These are phyloP conservation scores for Dujonia santamariae DNA, from an alignment of 1,139 yeast species.

Conservation along the genomic window DNA sequence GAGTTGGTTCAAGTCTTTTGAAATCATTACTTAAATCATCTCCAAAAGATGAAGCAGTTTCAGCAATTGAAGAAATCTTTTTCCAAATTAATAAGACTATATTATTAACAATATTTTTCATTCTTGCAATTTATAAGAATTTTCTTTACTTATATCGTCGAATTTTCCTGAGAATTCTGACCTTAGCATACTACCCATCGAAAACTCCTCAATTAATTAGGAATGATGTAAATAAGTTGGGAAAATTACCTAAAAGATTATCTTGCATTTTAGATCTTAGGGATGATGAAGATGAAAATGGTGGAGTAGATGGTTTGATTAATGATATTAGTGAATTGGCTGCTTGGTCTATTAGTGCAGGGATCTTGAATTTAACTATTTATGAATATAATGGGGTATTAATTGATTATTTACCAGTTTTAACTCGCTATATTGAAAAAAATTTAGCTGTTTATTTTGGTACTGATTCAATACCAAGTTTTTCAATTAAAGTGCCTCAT, in stretches of 20 bases:
- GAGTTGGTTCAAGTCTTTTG: neutral
- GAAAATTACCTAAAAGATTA: slow-evolving; percentile 74
- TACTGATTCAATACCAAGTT: slow-evolving; percentile 60
- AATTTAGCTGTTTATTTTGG: slow-evolving; percentile 77
- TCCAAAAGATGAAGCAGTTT: slow-evolving; percentile 3
- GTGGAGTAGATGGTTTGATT: slow-evolving; percentile 81
- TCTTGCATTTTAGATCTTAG: slow-evolving; percentile 71
- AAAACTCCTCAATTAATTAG: slow-evolving; percentile 85
- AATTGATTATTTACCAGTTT: slow-evolving; percentile 50
- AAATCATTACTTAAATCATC: slow-evolving; percentile 1
- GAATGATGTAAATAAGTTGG: slow-evolving; percentile 69
- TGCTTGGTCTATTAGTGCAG: slow-evolving; percentile 88
- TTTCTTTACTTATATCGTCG: slow-evolving; percentile 53
- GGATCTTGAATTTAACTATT: slow-evolving; percentile 65
- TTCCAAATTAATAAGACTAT: slow-evolving; percentile 19
- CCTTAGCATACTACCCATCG: slow-evolving; percentile 73
- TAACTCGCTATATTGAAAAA: slow-evolving; percentile 56
- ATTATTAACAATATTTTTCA: slow-evolving; percentile 50
- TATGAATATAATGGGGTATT: slow-evolving; percentile 80
- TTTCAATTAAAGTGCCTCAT: slow-evolving; percentile 61
- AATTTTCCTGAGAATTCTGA: slow-evolving; percentile 53
- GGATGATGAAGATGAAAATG: slow-evolving; percentile 79
- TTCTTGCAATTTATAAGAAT: slow-evolving; percentile 55
- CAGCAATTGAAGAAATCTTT: slow-evolving; percentile 5
- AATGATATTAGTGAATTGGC: slow-evolving; percentile 73